A percentile compares a stretch with the other conserved stretches of the same genome.
Conservation (phyloP, 371 early-diverging fungal species). For the Mortierella sp. region DNA sequence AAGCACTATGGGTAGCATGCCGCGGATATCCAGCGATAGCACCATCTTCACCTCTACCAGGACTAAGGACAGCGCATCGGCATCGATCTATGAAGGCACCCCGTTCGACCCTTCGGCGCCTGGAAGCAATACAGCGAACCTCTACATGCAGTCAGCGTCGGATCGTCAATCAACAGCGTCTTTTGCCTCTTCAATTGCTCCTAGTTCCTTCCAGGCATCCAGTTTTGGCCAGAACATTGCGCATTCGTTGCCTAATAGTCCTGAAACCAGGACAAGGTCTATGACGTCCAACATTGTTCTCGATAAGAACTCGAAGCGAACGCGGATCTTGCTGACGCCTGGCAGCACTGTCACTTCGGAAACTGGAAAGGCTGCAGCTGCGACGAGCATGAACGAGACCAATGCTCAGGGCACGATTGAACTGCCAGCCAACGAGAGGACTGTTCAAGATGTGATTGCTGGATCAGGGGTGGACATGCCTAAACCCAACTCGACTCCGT, state of each 20-base stretch:
- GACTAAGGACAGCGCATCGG: conserved; percentile 24
- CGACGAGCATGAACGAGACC: conserved; percentile 59
- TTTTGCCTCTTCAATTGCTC: conserved; percentile 45
- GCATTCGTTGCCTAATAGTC: conserved; percentile 24
- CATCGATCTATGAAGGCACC: conserved; percentile 28
- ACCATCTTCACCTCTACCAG: conserved; percentile 39
- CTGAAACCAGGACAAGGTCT: conserved; percentile 34
- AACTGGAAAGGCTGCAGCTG: conserved; percentile 59
- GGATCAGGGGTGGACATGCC: conserved; percentile 51
- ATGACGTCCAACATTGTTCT: conserved; percentile 37
- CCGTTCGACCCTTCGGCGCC: conserved; percentile 29
- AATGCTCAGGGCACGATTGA: conserved; percentile 59
- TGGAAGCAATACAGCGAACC: conserved; percentile 24
- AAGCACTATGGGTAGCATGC: conserved; percentile 39
- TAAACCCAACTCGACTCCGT: conserved; percentile 34
- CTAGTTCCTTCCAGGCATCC: conserved; percentile 30
- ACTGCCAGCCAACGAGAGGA: conserved; percentile 41
- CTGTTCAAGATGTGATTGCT: conserved; percentile 53
- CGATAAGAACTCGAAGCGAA: conserved; percentile 38
- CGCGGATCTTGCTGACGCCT: conserved; percentile 44
- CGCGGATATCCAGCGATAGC: conserved; percentile 49
- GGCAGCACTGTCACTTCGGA: conserved; percentile 49
- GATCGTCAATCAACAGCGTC: conserved; percentile 52
- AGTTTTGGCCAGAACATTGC: conserved; percentile 19
- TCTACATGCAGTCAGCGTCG: conserved; percentile 43